A percentile compares a stretch with the other conserved stretches of the same genome.
phyloP scores from a whole-genome alignment of 2,329 filamentous ascomycete species.

The Stachybotrys elegans region DNA sequence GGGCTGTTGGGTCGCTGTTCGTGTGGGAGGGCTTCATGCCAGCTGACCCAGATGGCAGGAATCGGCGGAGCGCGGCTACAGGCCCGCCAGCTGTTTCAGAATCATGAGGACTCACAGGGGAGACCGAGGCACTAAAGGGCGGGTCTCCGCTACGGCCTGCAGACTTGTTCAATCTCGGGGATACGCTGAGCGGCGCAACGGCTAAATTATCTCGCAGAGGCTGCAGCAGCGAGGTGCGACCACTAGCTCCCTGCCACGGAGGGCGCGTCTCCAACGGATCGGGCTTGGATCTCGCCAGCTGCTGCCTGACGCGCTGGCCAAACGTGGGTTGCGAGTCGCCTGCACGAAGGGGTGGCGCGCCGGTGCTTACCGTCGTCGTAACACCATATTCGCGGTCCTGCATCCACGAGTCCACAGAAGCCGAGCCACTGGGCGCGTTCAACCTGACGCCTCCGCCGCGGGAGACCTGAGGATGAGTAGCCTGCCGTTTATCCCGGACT shows the following conservation, averaged over 20 bases:
- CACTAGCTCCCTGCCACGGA: slow-evolving; percentile 70
- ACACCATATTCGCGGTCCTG: slow-evolving; percentile 3
- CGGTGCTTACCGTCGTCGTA: slow-evolving; percentile 19
- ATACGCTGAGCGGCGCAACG: slow-evolving; percentile 52
- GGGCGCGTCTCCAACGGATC: slow-evolving; percentile 41
- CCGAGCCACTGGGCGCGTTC: neutral
- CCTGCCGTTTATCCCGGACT: slow-evolving; percentile 2
- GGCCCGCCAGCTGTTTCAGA: slow-evolving; percentile 28
- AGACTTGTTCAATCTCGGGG: slow-evolving; percentile 44
- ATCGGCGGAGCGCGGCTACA: slow-evolving; percentile 27
- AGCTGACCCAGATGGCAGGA: slow-evolving; percentile 28
- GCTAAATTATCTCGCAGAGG: slow-evolving; percentile 58
- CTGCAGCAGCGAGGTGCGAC: slow-evolving; percentile 58
- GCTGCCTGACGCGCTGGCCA: slow-evolving; percentile 27
- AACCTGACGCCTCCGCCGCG: neutral
- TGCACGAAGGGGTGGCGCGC: slow-evolving; percentile 13
- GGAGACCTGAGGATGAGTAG: slow-evolving; percentile 12
- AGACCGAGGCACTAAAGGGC: slow-evolving; percentile 13
- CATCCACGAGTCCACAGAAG: neutral
- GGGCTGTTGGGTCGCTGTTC: slow-evolving; percentile 7
- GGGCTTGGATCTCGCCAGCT: slow-evolving; percentile 28
- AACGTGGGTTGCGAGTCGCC: slow-evolving; percentile 22
- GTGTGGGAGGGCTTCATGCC: slow-evolving; percentile 18
- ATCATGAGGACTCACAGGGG: slow-evolving; percentile 24
- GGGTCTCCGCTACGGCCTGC: slow-evolving; percentile 14